Base-by-base conservation (phyloP, 768 basidiomycete species). In the Termitomyces bulborhizus region DNA sequence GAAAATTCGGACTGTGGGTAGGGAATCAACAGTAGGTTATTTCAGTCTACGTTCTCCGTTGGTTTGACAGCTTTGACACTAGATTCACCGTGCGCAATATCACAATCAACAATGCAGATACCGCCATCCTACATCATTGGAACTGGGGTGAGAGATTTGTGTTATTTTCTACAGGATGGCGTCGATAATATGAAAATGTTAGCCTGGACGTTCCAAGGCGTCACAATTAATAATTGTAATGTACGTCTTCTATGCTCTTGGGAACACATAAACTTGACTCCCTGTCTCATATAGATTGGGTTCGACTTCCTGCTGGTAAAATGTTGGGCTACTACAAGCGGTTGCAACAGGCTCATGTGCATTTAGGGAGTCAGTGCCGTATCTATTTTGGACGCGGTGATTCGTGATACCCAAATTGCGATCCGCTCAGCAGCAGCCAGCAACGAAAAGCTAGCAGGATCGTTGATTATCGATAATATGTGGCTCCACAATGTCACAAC, bases 11-110 rank as follows among this genome's bases (percentile, higher is more conserved):
- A 6, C 82, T 90, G 59, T 81, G 78, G 76, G 85, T 85, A 47
- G 89, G 89, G 41, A 90, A 90, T 61, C 89, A 91, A 68, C 89
- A 90, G 78, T 87, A 62, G 57, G 79, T 55, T 41, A 16, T 29
- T 12, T 3, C 46, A 13, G 11, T 29, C 8, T 12, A 24, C 39
- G n/a, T 41, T 13, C 4, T 29, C 3, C 31, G 32, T 46, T 3
- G 21, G 32, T 12, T 54, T 39, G 29, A 42, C 44, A 2, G 9
- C 3, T 52, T 27, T 26, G 5, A 41, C 2, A 53, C 13, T 49
- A 78, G 77, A 58, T 82, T 85, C 58, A 85, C 84, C 5, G 83
- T 85, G 26, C 79, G 85, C 29, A 86, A 85, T 62, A 64, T 85
- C 55, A 81, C 77, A 15, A 78, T 71, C 47, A 67, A 68, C 32